Base-by-base conservation (phyloP, 208 protist genomes). In the Trypanosoma conorhini region DNA sequence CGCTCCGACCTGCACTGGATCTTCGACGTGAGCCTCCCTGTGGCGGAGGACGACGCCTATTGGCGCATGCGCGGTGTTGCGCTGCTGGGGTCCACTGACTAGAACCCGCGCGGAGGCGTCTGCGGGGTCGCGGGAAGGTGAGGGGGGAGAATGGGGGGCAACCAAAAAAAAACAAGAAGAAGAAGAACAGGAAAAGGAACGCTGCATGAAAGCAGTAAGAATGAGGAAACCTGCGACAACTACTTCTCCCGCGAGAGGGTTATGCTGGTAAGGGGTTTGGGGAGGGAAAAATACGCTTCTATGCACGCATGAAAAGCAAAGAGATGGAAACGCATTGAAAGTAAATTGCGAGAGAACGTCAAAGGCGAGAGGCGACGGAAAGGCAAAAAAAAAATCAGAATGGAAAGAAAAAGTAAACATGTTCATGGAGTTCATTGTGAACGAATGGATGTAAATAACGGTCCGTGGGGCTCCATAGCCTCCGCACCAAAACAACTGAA, bases 1-100 rank as follows among this genome's bases (percentile, higher is more conserved):
- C 84, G 98, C 56, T 97, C 96, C 17, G 98, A 98, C 71, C 89
- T 89, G 33, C 97, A 99, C 82, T 99, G 96, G 87, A 97, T 99
- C 56, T 98, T 99, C 65, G 85, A 96, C 71, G 94, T 99, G 13
- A 91, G 98, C 58, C 85, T 99, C 51, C 88, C 92, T 30, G 96
- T 98, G 9, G 87, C 92, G n/a, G 88, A 95, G 69, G 89, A 97
- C 44, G 90, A 98, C 52, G 89, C 93, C 31, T 96, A 98, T 77
- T 99, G 98, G 98, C 97, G 91, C 65, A 90, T 99, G 85, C 89
- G 98, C 48, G 98, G 98, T 76, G 94, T 99, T 52, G 92, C 91
- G 30, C 77, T 98, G 40, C 83, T 98, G 12, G 91, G 92, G 38
- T 87, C 74, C 67, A 94, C 76, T 0, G 92, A 96, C 62, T 98